Evolutionary conservation across 495 filamentous ascomycete species (phyloP), one percentile per base, ranked within the genome.

Genomic region (Penicillium desertorum): DNA sequence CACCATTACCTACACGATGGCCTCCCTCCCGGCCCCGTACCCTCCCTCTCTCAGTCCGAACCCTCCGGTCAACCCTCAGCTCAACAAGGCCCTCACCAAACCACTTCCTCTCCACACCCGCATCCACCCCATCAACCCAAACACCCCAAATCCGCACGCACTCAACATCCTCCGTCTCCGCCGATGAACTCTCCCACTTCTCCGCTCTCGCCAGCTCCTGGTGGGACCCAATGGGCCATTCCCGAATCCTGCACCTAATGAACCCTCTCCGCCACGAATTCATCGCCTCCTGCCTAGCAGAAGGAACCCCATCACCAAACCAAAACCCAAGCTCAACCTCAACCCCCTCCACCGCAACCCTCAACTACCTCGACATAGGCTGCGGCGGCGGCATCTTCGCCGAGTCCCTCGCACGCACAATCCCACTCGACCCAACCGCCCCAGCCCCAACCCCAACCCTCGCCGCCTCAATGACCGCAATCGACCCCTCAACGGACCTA

Each of bases 351-450:
- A 45, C 58, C 61, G 66, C 71, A 54, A 66, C 73, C 43, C 71
- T 92, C 4, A 74, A 82, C 45, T 96, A 91, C 73, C 87, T 98
- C 34, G 95, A 98, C 72, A 82, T 98, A 50, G 94, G 94, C 66
- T 98, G 95, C 73, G 94, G 94, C 58, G 94, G 91, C 23, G 94
- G 94, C 46, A 98, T 98, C 72, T 96, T 98, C 68, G 89, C 92
- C 49, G 94, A 98, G 65, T 89, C 86, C 4, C 89, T 94, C 8
- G 92, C 95, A 4, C 83, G 94, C n/a, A 79, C 72, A 7, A 75
- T 83, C 48, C 73, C 69, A 1, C 44, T 58, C 23, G 59, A 64
- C 17, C 73, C 90, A 17, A 65, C 78, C 5, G 70, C 69, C 5
- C 83, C 82, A 0, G 58, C 66, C 2, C 78, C 75, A 32, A 74